A percentile compares a stretch with the other conserved stretches of the same genome.
Conservation (phyloP, 73 alveolate species). For the Durusdinium trenchii region DNA sequence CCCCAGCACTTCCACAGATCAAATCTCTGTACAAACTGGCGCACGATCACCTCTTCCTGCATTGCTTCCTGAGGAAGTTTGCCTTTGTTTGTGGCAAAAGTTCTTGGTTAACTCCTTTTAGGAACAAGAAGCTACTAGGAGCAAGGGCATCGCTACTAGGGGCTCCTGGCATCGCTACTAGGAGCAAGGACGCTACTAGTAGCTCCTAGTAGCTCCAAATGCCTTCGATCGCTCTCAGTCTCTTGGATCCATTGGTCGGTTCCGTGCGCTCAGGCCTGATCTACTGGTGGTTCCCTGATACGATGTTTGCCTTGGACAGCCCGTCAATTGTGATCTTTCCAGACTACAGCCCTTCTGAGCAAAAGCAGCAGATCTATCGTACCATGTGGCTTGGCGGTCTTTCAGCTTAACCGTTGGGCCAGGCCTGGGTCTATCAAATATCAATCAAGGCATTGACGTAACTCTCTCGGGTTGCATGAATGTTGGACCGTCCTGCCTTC, state of each 20-base stretch:
- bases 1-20: too few species aligned
- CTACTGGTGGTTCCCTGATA: constrained; percentile 74
- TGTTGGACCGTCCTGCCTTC: neutral
- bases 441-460: neutral
- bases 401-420: neutral
- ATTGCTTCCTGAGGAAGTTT: too few species aligned
- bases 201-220: too few species aligned
- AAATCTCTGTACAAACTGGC: too few species aligned
- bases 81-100: too few species aligned
- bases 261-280: neutral
- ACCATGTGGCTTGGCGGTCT: constrained; percentile 30
- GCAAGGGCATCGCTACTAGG: too few species aligned
- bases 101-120: too few species aligned
- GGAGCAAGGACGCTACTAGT: too few species aligned
- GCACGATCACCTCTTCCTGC: too few species aligned
- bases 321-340: constrained; percentile 5
- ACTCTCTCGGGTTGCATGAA: neutral
- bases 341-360: neutral
- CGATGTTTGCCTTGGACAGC: constrained; percentile 34
- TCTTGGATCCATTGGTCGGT: neutral
- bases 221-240: neutral
- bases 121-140: too few species aligned
- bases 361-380: constrained; percentile 4
- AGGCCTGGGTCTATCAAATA: neutral
- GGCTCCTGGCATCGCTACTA: too few species aligned